phyloP scores from a whole-genome alignment of 78 protist species.

The Planoprotostelium fungivorum region DNA sequence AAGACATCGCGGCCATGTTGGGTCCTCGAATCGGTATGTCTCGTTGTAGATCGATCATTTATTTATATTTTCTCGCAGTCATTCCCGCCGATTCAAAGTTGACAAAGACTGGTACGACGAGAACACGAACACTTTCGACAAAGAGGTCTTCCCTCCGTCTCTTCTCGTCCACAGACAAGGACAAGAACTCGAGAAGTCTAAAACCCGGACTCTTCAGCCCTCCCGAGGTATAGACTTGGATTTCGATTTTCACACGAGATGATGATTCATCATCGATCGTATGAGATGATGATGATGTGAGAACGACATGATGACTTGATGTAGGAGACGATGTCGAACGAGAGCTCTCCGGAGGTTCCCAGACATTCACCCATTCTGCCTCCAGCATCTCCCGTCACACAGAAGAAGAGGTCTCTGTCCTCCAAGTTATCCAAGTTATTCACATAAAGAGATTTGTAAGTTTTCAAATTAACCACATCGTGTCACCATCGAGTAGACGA shows the following conservation, averaged over 20 bases:
- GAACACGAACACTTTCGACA: neutral
- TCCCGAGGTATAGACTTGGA: too few relatives aligned
- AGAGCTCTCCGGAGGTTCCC: neutral
- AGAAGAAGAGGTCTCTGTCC: neutral
- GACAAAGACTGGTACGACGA: neutral
- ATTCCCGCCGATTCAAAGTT: neutral
- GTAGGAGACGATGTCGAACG: neutral
- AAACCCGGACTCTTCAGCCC: too few relatives aligned
- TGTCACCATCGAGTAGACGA: too few relatives aligned
- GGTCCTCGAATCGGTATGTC: neutral
- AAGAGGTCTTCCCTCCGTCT: neutral
- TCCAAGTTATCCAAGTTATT: neutral
- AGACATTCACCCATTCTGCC: neutral
- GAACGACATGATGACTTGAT: neutral
- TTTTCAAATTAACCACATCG: too few relatives aligned
- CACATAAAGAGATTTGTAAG: too few relatives aligned
- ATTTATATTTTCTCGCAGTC: neutral
- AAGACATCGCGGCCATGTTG: neutral
- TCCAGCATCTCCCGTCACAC: neutral
- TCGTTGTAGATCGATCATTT: neutral
- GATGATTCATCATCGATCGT: neutral
- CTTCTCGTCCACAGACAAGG: too few relatives aligned
- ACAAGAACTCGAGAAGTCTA: too few relatives aligned
- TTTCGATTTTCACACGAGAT: neutral
- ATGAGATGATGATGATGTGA: neutral